Evolutionary conservation across 768 basidiomycete genomes (phyloP).

Genomic region (Lactarius sanguifluus): DNA sequence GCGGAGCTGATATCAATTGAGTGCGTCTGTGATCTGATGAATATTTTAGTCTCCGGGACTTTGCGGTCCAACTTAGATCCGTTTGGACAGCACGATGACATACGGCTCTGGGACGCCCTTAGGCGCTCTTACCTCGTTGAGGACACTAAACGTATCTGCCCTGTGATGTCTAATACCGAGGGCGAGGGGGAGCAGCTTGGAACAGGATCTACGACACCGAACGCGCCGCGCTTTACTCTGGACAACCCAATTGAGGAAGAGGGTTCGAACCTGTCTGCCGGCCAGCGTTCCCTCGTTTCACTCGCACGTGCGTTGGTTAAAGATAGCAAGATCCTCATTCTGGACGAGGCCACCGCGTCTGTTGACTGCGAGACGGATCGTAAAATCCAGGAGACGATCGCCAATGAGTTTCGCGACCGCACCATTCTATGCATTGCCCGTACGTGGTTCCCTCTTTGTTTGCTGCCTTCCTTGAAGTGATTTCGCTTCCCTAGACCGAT

Average conservation of each 20-base stretch:
- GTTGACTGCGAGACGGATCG: conserved; percentile 89
- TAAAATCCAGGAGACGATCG: conserved; percentile 89
- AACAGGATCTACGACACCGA: conserved; percentile 22
- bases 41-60: conserved; percentile 65
- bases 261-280: conserved; percentile 79
- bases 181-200: conserved; percentile 43
- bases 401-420: conserved; percentile 76
- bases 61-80: conserved; percentile 88
- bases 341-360: conserved; percentile 91
- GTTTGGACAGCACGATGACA: conserved; percentile 78
- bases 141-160: conserved; percentile 34
- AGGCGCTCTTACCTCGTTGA: conserved; percentile 83
- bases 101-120: conserved; percentile 82
- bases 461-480: background rate
- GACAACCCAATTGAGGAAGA: conserved; percentile 86
- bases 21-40: conserved; percentile 16
- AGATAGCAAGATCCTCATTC: conserved; percentile 76
- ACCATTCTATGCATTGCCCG: conserved; percentile 88
- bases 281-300: conserved; percentile 79
- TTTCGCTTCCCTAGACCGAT: conserved; percentile 52
- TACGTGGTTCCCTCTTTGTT: conserved; percentile 39
- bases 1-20: conserved; percentile 46
- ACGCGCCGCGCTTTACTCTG: conserved; percentile 60
- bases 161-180: conserved; percentile 33
- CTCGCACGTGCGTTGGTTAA: conserved; percentile 88